Conservation (phyloP, 257 asterid species). For the Solanum tarijense region DNA sequence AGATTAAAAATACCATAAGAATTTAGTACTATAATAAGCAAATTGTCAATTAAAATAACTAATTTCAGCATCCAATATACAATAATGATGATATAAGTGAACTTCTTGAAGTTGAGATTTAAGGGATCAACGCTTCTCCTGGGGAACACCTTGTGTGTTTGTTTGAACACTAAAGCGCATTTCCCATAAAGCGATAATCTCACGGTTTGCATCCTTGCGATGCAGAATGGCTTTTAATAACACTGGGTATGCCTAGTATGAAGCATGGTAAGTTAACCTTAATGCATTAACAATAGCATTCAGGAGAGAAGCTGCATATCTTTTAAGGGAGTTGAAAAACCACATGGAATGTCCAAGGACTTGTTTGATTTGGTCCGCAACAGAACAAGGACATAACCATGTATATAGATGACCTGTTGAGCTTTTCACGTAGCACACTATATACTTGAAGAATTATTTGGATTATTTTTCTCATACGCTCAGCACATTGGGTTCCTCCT, state of each 20-base stretch:
- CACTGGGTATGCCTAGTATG: neutral
- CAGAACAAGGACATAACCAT: neutral
- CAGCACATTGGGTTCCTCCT: neutral
- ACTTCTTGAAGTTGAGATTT: neutral
- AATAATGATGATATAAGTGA: neutral
- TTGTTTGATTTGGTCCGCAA: neutral
- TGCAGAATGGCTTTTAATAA: neutral
- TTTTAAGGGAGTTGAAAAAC: neutral
- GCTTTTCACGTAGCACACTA: neutral
- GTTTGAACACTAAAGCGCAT: neutral
- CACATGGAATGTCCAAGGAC: neutral
- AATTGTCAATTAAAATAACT: neutral
- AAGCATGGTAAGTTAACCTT: neutral
- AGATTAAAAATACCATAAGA: neutral
- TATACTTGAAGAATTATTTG: neutral
- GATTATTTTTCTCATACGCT: neutral
- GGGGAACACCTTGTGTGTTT: neutral
- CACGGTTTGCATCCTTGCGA: neutral
- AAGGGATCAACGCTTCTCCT: neutral
- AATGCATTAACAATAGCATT: neutral
- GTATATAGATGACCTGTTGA: neutral
- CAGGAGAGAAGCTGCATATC: neutral
- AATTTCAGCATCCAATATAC: neutral
- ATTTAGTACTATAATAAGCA: neutral
- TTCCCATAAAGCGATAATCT: neutral